Percentiles rank a stretch among this genome's conserved stretches.
Conservation (phyloP, 345 rosid genomes). For the Gossypium rotundifolium region DNA sequence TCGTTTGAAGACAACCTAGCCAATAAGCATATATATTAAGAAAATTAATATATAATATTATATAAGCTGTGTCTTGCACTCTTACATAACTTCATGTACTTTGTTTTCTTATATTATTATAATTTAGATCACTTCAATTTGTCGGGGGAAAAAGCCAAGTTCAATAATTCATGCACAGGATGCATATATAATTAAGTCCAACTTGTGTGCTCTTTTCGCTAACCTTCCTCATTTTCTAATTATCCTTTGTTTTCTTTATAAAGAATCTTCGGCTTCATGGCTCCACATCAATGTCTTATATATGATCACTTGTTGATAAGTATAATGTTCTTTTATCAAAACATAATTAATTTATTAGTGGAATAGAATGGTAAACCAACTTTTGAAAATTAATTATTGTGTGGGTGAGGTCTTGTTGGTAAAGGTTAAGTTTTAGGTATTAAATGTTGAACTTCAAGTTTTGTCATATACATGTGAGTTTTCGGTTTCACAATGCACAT, state of each 20-base stretch:
- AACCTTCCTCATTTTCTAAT: background rate
- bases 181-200: background rate
- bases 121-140: constrained; percentile 3
- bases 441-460: too few relatives aligned
- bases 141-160: constrained; percentile 5
- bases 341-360: background rate
- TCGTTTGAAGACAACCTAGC: background rate
- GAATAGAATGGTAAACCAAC: background rate
- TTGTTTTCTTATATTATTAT: constrained; percentile 5
- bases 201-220: background rate
- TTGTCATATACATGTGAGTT: too few relatives aligned
- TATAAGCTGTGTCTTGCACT: background rate
- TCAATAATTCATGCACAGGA: background rate
- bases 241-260: background rate
- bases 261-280: constrained; percentile 23
- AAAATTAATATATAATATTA: background rate
- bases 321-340: background rate
- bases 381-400: background rate
- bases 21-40: background rate
- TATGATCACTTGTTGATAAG: background rate
- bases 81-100: background rate
- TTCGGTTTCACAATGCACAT: too few relatives aligned
- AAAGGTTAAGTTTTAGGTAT: too few relatives aligned
- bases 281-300: constrained; percentile 11
- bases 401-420: background rate